Evolutionary conservation across 306 rosid species (phyloP).

Genomic region (Potentilla sterilis): DNA sequence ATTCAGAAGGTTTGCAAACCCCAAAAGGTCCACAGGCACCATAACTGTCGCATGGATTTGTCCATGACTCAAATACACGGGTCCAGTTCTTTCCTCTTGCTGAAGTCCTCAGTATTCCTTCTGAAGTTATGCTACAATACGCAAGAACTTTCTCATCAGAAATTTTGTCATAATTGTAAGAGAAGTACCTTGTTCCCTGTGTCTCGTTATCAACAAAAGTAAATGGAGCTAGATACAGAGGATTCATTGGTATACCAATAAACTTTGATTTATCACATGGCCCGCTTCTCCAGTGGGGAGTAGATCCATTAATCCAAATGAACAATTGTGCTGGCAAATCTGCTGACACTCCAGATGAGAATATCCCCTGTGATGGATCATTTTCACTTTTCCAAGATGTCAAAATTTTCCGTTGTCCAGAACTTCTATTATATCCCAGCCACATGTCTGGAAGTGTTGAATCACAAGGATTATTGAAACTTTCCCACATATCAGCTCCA

Average conservation of each 20-base stretch:
- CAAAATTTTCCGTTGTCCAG: constrained; percentile 22
- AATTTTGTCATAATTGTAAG: constrained; percentile 2
- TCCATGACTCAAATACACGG: not conserved
- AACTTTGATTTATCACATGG: constrained; percentile 53
- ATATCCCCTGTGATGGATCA: constrained; percentile 44
- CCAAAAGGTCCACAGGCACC: not conserved
- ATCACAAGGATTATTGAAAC: not conserved
- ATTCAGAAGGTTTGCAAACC: not conserved
- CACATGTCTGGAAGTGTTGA: constrained; percentile 30
- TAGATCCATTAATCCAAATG: constrained; percentile 31
- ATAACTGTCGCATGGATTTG: not conserved
- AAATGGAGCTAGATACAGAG: constrained; percentile 30
- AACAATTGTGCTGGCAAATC: constrained; percentile 32
- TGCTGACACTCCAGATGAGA: constrained; percentile 20
- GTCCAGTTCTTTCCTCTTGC: not conserved
- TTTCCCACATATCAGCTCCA: not conserved
- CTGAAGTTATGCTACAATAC: not conserved
- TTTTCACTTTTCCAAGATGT: constrained; percentile 42
- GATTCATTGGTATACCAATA: constrained; percentile 40
- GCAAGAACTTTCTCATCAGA: not conserved
- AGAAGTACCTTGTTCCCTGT: constrained; percentile 23
- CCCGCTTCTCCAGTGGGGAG: constrained; percentile 51
- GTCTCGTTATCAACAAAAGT: constrained; percentile 18
- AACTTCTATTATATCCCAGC: constrained; percentile 29
- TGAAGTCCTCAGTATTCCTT: not conserved